phyloP scores from a whole-genome alignment of 2,329 filamentous ascomycete species.

The Cytospora chrysosperma region DNA sequence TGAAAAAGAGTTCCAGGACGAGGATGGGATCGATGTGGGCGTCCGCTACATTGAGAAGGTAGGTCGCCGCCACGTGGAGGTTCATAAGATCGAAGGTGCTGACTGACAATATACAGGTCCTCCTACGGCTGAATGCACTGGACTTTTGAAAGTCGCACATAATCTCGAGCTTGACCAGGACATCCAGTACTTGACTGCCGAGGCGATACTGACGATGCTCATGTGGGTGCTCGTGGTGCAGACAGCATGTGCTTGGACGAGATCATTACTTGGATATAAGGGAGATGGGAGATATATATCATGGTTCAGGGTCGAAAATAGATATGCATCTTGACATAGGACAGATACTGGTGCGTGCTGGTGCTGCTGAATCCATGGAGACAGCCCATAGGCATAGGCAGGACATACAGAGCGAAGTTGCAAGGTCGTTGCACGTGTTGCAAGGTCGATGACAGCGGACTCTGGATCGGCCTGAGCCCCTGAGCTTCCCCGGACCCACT shows the following conservation, averaged over 20 bases:
- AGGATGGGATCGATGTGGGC: background rate
- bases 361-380: background rate
- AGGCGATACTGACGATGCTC: background rate
- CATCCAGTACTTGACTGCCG: background rate
- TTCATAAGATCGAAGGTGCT: background rate
- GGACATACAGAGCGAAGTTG: background rate
- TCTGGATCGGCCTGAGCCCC: background rate
- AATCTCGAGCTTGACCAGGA: background rate
- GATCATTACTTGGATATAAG: background rate
- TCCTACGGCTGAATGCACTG: background rate
- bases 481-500: constrained; percentile 14
- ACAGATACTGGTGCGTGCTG: background rate
- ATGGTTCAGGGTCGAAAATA: background rate
- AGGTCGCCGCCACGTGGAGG: background rate
- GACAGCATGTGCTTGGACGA: background rate
- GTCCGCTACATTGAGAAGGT: background rate
- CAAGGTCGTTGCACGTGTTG: background rate
- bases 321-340: background rate
- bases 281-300: background rate
- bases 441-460: background rate
- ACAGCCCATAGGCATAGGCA: background rate
- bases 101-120: background rate
- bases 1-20: background rate
- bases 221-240: background rate
- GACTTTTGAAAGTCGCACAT: background rate